Evolutionary conservation across 1,139 yeast genomes (phyloP).

Genomic region (Geotrichum citri-aurantii): DNA sequence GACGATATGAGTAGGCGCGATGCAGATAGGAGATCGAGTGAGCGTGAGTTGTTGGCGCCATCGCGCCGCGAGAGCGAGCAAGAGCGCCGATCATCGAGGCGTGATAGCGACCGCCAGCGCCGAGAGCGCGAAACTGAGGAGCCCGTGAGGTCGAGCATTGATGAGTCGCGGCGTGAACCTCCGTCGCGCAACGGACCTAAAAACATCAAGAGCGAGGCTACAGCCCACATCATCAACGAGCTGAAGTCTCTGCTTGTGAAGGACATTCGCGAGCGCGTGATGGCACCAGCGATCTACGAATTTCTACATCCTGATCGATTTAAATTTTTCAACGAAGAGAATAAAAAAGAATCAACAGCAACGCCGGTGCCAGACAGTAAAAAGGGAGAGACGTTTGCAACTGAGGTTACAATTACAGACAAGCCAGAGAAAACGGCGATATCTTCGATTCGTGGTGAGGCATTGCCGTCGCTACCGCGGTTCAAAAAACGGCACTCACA

Average conservation of each 20-base stretch:
- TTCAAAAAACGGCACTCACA: conserved; percentile 42
- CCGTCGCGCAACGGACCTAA: neutral
- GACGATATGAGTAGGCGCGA: neutral
- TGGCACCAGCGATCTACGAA: conserved; percentile 66
- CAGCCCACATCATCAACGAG: conserved; percentile 55
- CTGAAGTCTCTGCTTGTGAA: conserved; percentile 57
- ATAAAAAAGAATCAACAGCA: conserved; percentile 7
- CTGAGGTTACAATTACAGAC: conserved; percentile 28
- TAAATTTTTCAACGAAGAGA: conserved; percentile 40
- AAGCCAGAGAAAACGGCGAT: neutral
- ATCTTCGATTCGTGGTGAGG: neutral
- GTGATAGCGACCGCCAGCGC: neutral
- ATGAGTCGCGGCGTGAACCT: neutral
- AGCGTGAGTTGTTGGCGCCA: neutral
- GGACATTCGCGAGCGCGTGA: conserved; percentile 68
- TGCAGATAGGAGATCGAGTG: neutral
- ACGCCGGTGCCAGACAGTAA: conserved; percentile 20
- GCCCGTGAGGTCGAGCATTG: neutral
- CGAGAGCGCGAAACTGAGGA: neutral
- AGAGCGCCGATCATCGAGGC: neutral
- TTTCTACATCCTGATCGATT: conserved; percentile 55
- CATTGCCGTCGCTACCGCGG: conserved; percentile 41
- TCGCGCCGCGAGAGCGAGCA: neutral
- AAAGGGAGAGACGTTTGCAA: conserved; percentile 21
- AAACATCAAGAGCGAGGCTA: conserved; percentile 49